Base-by-base conservation (phyloP, 2,329 filamentous ascomycete genomes). In the Pyrenophora teres region DNA sequence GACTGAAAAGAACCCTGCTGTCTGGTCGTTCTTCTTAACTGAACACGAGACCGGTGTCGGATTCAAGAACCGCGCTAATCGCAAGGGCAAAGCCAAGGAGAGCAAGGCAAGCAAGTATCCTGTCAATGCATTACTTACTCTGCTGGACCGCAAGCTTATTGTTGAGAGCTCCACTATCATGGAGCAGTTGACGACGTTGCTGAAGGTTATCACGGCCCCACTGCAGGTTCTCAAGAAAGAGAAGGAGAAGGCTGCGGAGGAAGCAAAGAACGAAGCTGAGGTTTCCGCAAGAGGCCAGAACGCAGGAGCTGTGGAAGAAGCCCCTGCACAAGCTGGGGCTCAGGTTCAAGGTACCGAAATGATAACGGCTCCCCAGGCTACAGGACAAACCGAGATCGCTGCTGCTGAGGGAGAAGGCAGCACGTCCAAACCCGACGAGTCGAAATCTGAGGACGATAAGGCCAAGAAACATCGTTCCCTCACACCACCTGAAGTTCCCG, bases 81-180 rank as follows among this genome's bases (percentile, higher is more conserved):
- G 88, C 59, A 97, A 97, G 76, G 91, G 90, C 65, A 97, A 97
- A 73, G 83, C 80, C 45, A 94, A 93, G 74, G 93, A 96, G 60
- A 85, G 80, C 60, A 95, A 89, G 73, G 87, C 90, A 23, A 87
- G 87, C 62, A 94, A 90, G 70, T 99, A 89, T 70, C 92, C 95
- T 8, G 83, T 99, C 70, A 99, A 99, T 71, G 92, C 92, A 12
- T 78, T 99, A 25, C 81, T 99, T 40, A 87, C 86, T 55, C 81
- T 99, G 4, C 82, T 99, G 18, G 94, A 97, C 70, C 89, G 94
- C n/a, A 90, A 92, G 59, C 80, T 97, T 55, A 92, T 99, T 59
- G 96, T 96, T 77, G 94, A 99, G 75, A 99, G 92, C 75, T 92
- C 93, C n/a, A 83, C 87, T 6, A 93, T 96, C 50, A 97, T 99